Conservation (phyloP, 164 flowering plant species). For the Nymphaea thermarum region DNA sequence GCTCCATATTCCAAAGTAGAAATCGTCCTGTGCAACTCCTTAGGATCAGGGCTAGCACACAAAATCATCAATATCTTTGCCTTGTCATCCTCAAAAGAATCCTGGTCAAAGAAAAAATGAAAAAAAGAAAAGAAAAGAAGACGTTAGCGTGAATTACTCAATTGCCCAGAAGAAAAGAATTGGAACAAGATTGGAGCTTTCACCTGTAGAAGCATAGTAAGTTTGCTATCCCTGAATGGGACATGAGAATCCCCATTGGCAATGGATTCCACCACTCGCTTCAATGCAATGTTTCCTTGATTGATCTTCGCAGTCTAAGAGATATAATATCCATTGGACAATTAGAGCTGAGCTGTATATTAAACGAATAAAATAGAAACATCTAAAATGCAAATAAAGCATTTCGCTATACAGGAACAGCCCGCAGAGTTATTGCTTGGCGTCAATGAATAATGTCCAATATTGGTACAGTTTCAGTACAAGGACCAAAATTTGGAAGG, state of each 20-base stretch:
- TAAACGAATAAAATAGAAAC: not conserved
- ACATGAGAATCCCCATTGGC: slow-evolving; percentile 98
- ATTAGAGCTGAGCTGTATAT: not conserved
- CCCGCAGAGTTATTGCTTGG: no score
- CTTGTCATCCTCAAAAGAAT: slow-evolving; percentile 94
- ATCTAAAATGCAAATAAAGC: not conserved
- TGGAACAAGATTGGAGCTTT: not conserved
- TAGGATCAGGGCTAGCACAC: slow-evolving; percentile 94
- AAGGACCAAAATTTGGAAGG: no score
- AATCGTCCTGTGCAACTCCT: slow-evolving; percentile 86
- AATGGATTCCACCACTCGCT: slow-evolving; percentile 95
- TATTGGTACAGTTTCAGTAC: no score
- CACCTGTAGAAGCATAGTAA: slow-evolving; percentile 98
- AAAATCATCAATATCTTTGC: slow-evolving; percentile 88
- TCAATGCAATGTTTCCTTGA: slow-evolving; percentile 89
- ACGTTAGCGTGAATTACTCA: not conserved
- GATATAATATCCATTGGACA: not conserved
- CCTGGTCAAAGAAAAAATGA: slow-evolving; percentile 25
- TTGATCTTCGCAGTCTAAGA: slow-evolving; percentile 90
- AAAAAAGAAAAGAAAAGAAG: not conserved
- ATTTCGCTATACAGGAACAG: not conserved
- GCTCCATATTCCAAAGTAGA: slow-evolving; percentile 99
- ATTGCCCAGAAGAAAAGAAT: not conserved
- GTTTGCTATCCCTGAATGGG: slow-evolving; percentile 94
- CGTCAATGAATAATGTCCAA: no score